These are phyloP conservation scores for Epicoccum sorghinum DNA, from an alignment of 2,329 filamentous ascomycete genomes.

Conservation along the genomic window DNA sequence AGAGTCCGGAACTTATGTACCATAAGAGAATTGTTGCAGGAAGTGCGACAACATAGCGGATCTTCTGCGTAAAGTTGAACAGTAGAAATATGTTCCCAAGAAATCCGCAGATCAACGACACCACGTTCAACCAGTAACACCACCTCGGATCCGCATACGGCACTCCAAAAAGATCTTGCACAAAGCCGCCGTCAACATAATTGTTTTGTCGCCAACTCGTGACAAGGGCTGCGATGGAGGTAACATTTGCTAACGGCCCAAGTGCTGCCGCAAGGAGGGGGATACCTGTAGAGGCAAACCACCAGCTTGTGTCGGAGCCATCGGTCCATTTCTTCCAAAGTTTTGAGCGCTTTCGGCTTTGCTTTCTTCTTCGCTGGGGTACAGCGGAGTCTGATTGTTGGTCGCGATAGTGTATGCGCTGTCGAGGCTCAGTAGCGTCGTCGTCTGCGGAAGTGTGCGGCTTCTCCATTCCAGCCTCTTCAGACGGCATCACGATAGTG, in stretches of 20 bases:
- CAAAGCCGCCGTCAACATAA: conserved; percentile 53
- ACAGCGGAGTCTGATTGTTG: background rate
- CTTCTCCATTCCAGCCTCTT: background rate
- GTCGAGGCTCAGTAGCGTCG: background rate
- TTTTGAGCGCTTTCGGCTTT: background rate
- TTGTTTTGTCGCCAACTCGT: conserved; percentile 73
- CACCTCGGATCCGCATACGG: conserved; percentile 67
- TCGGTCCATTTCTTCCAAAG: conserved; percentile 8
- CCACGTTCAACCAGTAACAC: conserved; percentile 74
- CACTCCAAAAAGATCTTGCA: conserved; percentile 60
- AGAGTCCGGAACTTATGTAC: conserved; percentile 67
- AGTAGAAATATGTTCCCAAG: conserved; percentile 81
- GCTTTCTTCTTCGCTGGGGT: background rate
- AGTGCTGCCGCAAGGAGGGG: conserved; percentile 79
- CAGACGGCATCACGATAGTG: background rate
- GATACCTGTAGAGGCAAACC: conserved; percentile 48
- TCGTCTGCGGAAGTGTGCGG: background rate
- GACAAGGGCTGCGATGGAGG: conserved; percentile 86
- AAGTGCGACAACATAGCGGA: conserved; percentile 81
- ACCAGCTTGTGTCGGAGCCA: conserved; percentile 36
- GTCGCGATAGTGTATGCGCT: background rate
- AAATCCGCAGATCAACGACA: conserved; percentile 77
- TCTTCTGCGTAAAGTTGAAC: conserved; percentile 81
- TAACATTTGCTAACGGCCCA: conserved; percentile 84
- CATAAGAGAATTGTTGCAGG: conserved; percentile 84